These are phyloP conservation scores for Podaxis sp. DNA, from an alignment of 768 basidiomycete species.

Conservation along the genomic window DNA sequence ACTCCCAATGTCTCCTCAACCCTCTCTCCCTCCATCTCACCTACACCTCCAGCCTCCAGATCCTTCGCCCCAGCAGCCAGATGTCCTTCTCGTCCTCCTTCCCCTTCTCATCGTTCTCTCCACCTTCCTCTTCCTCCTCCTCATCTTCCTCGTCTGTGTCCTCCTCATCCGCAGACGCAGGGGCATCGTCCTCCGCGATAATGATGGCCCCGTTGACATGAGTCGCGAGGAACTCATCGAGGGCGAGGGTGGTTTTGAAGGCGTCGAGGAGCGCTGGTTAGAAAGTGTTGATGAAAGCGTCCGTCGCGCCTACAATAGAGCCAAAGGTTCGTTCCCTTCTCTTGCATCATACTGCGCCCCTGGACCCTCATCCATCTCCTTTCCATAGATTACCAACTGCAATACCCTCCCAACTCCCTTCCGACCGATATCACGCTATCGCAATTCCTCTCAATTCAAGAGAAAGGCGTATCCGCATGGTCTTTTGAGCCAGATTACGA, in stretches of 20 bases:
- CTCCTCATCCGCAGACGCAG: conserved; percentile 78
- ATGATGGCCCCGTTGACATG: conserved; percentile 92
- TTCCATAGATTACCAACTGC: conserved; percentile 69
- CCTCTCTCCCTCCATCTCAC: neutral
- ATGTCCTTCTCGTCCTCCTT: conserved; percentile 83
- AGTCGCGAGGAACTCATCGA: conserved; percentile 87
- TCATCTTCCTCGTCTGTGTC: conserved; percentile 88
- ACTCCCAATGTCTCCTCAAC: neutral
- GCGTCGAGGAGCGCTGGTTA: conserved; percentile 91
- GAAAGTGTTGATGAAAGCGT: conserved; percentile 72
- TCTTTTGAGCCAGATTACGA: conserved; percentile 99
- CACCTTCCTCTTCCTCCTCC: conserved; percentile 88
- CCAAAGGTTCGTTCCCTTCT: conserved; percentile 66
- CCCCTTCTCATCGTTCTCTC: conserved; percentile 93
- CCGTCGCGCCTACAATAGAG: conserved; percentile 72
- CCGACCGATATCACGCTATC: conserved; percentile 98
- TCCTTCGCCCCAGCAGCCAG: conserved; percentile 36
- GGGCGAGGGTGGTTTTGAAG: conserved; percentile 92
- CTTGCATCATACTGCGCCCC: conserved; percentile 11
- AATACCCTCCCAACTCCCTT: conserved; percentile 94
- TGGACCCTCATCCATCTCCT: conserved; percentile 12
- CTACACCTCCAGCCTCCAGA: conserved; percentile 28
- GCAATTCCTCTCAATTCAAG: conserved; percentile 98
- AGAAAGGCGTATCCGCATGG: conserved; percentile 99
- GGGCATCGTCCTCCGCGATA: conserved; percentile 78